phyloP scores from a whole-genome alignment of 2,329 filamentous ascomycete species.

The Bimuria novae-zelandiae region DNA sequence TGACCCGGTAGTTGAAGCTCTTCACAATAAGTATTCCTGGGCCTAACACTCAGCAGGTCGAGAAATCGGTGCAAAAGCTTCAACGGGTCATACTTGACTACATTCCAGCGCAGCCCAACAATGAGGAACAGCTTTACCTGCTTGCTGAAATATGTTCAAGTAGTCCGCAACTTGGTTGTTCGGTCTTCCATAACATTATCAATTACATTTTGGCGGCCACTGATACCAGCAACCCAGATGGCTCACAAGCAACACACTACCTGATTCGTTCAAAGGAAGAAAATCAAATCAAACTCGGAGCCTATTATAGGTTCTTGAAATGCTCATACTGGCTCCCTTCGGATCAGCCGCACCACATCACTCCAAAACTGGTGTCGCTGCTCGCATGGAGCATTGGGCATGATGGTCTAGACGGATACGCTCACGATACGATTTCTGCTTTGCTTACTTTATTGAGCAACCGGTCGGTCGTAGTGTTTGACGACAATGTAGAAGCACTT shows the following conservation, averaged over 20 bases:
- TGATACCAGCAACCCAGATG: neutral
- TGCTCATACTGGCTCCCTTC: slow-evolving; percentile 38
- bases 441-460: slow-evolving; percentile 24
- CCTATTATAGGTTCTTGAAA: slow-evolving; percentile 35
- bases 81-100: slow-evolving; percentile 23
- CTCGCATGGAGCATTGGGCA: slow-evolving; percentile 27
- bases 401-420: slow-evolving; percentile 25
- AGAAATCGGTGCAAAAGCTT: slow-evolving; percentile 12
- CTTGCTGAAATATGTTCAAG: slow-evolving; percentile 31
- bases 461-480: slow-evolving; percentile 14
- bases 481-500: neutral
- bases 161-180: slow-evolving; percentile 20
- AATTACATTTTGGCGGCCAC: neutral
- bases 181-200: slow-evolving; percentile 16
- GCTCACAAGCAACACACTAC: neutral
- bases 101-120: slow-evolving; percentile 18
- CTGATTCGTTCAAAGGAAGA: slow-evolving; percentile 7
- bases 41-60: slow-evolving; percentile 10
- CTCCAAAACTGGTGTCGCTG: slow-evolving; percentile 15
- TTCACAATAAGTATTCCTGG: neutral
- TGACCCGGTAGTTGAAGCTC: slow-evolving; percentile 1
- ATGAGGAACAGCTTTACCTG: slow-evolving; percentile 25
- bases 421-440: slow-evolving; percentile 35
- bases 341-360: slow-evolving; percentile 24
- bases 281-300: slow-evolving; percentile 10